Conservation (phyloP, 2,329 filamentous ascomycete genomes). For the Stenocarpella maydis region DNA sequence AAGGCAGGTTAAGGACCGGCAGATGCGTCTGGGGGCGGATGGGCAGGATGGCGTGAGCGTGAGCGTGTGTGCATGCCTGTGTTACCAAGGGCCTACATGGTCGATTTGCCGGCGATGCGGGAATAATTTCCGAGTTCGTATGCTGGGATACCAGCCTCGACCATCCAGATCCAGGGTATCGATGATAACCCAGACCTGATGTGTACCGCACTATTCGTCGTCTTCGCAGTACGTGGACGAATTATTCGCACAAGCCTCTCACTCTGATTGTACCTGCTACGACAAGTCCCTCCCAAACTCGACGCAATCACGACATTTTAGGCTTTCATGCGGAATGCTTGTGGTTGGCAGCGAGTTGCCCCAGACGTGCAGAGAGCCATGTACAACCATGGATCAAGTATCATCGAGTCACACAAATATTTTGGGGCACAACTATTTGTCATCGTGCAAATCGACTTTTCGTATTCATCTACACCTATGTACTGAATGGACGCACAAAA, state of each 20-base stretch:
- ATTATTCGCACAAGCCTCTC: no score
- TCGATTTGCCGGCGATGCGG: background rate
- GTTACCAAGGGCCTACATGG: no score
- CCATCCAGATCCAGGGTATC: no score
- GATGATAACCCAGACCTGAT: background rate
- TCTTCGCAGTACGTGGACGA: background rate
- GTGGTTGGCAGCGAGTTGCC: no score
- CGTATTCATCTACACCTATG: slow-evolving; percentile 3
- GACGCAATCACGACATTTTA: no score
- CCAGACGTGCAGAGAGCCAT: no score
- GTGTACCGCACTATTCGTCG: no score
- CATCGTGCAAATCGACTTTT: background rate
- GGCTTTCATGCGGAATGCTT: no score
- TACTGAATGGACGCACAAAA: slow-evolving; percentile 1
- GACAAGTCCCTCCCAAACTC: background rate
- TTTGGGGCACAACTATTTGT: background rate
- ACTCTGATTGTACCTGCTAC: no score
- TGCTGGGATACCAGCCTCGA: background rate
- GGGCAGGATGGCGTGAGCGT: no score
- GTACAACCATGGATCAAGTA: no score
- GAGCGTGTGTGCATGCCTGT: background rate
- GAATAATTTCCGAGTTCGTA: background rate
- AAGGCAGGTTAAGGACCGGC: background rate
- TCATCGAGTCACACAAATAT: background rate
- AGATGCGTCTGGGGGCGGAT: background rate